A percentile compares a stretch with the other conserved stretches of the same genome.
phyloP scores from a whole-genome alignment of 163 green algal species.

The Volvox carteri region DNA sequence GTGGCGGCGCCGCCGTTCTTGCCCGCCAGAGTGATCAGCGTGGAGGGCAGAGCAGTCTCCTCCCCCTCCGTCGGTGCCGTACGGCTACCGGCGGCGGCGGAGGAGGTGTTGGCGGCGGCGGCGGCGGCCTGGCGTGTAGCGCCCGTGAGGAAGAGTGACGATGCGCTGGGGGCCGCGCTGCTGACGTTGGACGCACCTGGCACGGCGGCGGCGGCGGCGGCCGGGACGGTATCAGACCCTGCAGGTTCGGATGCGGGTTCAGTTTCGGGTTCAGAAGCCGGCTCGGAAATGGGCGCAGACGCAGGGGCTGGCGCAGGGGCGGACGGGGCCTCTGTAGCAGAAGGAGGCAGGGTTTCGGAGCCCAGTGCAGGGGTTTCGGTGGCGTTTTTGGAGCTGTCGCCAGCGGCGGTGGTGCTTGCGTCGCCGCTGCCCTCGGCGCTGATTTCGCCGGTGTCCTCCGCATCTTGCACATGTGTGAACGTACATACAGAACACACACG shows the following conservation, averaged over 20 bases:
- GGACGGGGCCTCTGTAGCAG: neutral
- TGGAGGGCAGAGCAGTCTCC: neutral
- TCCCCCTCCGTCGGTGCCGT: neutral
- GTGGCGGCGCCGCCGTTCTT: neutral
- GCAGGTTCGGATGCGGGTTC: neutral
- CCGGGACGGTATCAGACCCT: too few species aligned
- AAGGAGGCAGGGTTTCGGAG: neutral
- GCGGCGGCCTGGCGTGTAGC: neutral
- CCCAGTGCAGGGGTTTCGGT: neutral
- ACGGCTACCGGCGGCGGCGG: neutral
- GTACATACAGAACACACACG: neutral
- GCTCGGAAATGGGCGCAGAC: too few species aligned
- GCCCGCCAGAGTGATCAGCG: conserved; percentile 4
- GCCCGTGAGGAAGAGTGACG: neutral
- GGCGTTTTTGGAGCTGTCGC: neutral
- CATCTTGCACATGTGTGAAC: neutral
- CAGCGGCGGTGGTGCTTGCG: neutral
- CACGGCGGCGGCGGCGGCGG: neutral
- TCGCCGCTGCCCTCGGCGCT: neutral
- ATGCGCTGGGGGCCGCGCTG: neutral
- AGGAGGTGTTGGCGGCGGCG: neutral
- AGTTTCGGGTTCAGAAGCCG: too few species aligned
- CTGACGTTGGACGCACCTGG: neutral
- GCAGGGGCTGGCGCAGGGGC: neutral
- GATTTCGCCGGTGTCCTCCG: neutral